A percentile compares a stretch with the other conserved stretches of the same genome.
phyloP scores from a whole-genome alignment of 2,329 filamentous ascomycete species.

The Cercospora beticola region DNA sequence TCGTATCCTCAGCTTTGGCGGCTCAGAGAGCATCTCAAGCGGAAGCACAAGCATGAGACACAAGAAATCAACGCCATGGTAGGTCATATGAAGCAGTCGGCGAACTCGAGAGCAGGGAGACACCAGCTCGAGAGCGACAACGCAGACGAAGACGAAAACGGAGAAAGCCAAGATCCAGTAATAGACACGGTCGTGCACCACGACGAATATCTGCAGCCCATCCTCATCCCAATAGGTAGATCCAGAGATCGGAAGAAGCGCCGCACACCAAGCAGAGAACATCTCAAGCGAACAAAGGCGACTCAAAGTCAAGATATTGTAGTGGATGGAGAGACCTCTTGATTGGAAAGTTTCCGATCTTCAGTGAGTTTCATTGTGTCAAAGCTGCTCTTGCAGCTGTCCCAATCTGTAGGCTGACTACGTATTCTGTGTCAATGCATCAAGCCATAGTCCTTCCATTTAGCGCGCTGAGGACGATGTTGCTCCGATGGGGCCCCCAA shows the following conservation, averaged over 20 bases:
- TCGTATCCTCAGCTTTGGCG: slow-evolving; percentile 32
- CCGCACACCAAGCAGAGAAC: slow-evolving; percentile 10
- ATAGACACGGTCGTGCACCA: not conserved
- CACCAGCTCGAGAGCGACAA: not conserved
- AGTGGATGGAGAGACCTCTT: not conserved
- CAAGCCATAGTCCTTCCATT: not conserved
- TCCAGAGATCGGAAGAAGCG: slow-evolving; percentile 5
- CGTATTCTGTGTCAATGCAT: not conserved
- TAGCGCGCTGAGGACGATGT: not conserved
- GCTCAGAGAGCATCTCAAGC: slow-evolving; percentile 38
- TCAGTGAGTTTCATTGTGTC: not conserved
- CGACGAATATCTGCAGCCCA: slow-evolving; percentile 11
- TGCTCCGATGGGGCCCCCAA: not conserved
- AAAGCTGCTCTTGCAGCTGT: not conserved
- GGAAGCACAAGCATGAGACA: slow-evolving; percentile 30
- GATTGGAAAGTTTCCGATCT: not conserved
- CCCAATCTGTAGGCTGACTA: not conserved
- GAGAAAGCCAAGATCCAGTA: not conserved
- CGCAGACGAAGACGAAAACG: not conserved
- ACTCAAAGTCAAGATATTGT: not conserved
- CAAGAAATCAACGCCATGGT: slow-evolving; percentile 11
- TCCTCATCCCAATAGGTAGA: slow-evolving; percentile 7
- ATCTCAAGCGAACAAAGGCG: not conserved
- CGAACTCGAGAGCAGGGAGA: not conserved
- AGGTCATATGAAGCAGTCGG: not conserved